Base-by-base conservation (phyloP, 73 alveolate species). In the Urostyla sp. region DNA sequence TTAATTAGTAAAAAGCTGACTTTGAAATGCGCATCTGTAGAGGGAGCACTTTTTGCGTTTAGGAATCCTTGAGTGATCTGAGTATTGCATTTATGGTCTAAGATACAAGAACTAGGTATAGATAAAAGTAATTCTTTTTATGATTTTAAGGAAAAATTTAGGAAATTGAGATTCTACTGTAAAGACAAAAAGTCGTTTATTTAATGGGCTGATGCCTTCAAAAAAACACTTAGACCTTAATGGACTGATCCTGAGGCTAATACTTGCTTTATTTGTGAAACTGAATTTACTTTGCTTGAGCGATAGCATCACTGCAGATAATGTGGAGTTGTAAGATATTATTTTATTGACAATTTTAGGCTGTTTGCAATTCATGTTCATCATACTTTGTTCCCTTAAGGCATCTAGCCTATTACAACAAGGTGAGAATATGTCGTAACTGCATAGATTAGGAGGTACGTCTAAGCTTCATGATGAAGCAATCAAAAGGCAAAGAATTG, bases 261-360 rank as follows among this genome's bases (percentile, higher is more conserved):
- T 59, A 32, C 11, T 13, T 59, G 76, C 55, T 59, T 35, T 31
- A 59, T 59, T 40, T 59, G 76, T 20, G 76, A 59, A 59, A 3
- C 37, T 11, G 57, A 59, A 6, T 59, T 59, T 20, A 32, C 53
- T 15, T 55, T 59, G 13, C 20, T 59, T 13, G 6, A 3, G 10
- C 76, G 76, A 15, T 59, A 59, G 55, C 76, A 59, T 59, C 76
- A 59, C 30, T 59, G 76, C 57, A 59, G 76, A 59, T 35, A 59
- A 32, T 59, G 76, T 34, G 76, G 76, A 59, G 37, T 55, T 10
- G 76, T 59, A 59, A 59, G 5, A 13, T 55, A 6, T 27, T 13
- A 20, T 5, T 26, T 55, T 27, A 55, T 11, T 55, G 31, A 55
- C 46, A 13, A 3, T 55, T 55, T 7, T 55, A 55, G 72, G 72